Percentiles rank a stretch among this genome's conserved stretches.
Evolutionary conservation across 768 basidiomycete genomes (phyloP).

Genomic region (Amylocystis lapponica): DNA sequence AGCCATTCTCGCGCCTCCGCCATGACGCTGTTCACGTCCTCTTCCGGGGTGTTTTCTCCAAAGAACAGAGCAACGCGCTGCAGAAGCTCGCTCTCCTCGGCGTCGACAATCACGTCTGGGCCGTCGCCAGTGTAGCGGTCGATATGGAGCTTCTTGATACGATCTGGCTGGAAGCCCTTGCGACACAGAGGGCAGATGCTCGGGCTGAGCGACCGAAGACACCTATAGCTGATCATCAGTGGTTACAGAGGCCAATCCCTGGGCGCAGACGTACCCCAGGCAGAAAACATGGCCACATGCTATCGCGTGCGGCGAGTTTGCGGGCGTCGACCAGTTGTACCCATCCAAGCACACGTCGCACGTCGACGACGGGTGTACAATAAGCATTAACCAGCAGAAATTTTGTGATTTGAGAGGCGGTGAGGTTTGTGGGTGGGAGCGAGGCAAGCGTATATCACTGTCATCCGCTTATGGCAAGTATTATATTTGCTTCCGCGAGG

Average conservation of each 20-base stretch:
- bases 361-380: conserved; percentile 62
- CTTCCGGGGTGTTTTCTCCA: conserved; percentile 25
- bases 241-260: background rate
- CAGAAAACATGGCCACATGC: conserved; percentile 79
- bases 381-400: conserved; percentile 48
- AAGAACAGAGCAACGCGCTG: conserved; percentile 32
- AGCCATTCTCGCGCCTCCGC: conserved; percentile 51
- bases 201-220: conserved; percentile 45
- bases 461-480: too few relatives aligned
- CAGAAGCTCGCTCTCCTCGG: conserved; percentile 22
- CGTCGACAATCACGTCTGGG: conserved; percentile 1
- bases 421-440: too few relatives aligned
- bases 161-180: conserved; percentile 49
- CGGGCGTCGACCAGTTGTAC: conserved; percentile 47
- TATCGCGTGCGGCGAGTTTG: conserved; percentile 60
- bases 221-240: conserved; percentile 32
- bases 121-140: conserved; percentile 25
- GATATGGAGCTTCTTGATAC: conserved; percentile 64
- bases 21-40: conserved; percentile 33
- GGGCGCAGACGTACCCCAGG: conserved; percentile 43
- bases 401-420: too few relatives aligned
- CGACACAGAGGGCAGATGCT: conserved; percentile 63
- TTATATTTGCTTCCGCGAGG: too few relatives aligned
- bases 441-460: too few relatives aligned
- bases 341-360: conserved; percentile 74